phyloP scores from a whole-genome alignment of 768 basidiomycete genomes.

The Boletus vinaceobasis region DNA sequence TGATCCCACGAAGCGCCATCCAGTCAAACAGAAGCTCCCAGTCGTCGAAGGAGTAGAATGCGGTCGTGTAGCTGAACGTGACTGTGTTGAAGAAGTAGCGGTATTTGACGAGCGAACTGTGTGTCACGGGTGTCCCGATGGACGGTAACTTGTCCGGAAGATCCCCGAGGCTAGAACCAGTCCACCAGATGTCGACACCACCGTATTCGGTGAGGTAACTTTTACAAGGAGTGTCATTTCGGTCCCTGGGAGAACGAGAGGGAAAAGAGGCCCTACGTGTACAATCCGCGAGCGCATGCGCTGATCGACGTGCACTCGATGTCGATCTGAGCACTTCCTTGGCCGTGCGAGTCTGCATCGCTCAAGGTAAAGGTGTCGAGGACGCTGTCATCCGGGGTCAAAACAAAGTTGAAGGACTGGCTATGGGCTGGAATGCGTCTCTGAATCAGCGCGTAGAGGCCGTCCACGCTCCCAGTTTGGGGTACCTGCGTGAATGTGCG shows the following conservation, averaged over 20 bases:
- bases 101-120: conserved; percentile 35
- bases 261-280: conserved; percentile 29
- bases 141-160: conserved; percentile 30
- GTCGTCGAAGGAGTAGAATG: conserved; percentile 38
- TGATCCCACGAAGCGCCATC: conserved; percentile 40
- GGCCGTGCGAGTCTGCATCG: conserved; percentile 15
- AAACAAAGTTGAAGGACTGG: conserved; percentile 30
- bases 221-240: not conserved
- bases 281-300: conserved; percentile 38
- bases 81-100: conserved; percentile 44
- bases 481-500: not conserved
- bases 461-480: conserved; percentile 15
- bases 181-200: conserved; percentile 43
- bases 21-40: conserved; percentile 41
- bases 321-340: conserved; percentile 18
- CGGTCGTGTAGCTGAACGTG: conserved; percentile 40
- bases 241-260: not conserved
- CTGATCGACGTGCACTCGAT: conserved; percentile 36
- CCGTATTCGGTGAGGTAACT: conserved; percentile 38
- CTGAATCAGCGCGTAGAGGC: conserved; percentile 34
- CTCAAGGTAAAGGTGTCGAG: conserved; percentile 34
- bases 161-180: conserved; percentile 36
- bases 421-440: conserved; percentile 35
- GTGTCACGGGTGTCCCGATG: conserved; percentile 31
- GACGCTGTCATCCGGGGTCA: conserved; percentile 18